Conservation (phyloP, 2,329 filamentous ascomycete species). For the Ustulina deusta region DNA sequence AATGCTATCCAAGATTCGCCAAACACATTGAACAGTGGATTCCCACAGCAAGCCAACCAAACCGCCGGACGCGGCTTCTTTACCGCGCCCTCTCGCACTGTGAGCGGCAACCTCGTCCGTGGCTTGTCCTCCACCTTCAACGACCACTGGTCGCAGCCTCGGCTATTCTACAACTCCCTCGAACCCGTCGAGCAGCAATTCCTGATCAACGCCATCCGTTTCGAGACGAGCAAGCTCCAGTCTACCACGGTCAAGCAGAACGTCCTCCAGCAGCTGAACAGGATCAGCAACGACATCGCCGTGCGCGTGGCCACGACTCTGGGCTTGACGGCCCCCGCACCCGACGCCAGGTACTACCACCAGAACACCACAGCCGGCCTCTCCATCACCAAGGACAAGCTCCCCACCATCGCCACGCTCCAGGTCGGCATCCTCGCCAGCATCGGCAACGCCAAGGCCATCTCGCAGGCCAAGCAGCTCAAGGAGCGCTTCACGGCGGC, state of each 20-base stretch:
- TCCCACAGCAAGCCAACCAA: slow-evolving; percentile 74
- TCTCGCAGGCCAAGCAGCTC: slow-evolving; percentile 64
- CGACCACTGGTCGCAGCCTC: slow-evolving; percentile 79
- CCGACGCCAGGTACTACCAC: slow-evolving; percentile 75
- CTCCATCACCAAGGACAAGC: slow-evolving; percentile 67
- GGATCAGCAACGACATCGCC: slow-evolving; percentile 74
- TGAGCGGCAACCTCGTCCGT: slow-evolving; percentile 66
- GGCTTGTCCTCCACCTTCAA: slow-evolving; percentile 71
- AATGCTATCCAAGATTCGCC: slow-evolving; percentile 62
- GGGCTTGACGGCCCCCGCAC: slow-evolving; percentile 67
- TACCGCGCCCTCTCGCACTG: slow-evolving; percentile 69
- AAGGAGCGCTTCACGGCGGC: slow-evolving; percentile 60
- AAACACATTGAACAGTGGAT: slow-evolving; percentile 74
- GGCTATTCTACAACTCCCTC: slow-evolving; percentile 80
- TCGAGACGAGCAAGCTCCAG: slow-evolving; percentile 73
- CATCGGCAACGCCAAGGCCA: slow-evolving; percentile 32
- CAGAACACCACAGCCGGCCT: slow-evolving; percentile 73
- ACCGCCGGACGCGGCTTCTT: slow-evolving; percentile 76
- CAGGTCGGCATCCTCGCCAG: slow-evolving; percentile 72
- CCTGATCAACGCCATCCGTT: slow-evolving; percentile 78
- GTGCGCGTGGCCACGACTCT: slow-evolving; percentile 71
- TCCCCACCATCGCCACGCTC: slow-evolving; percentile 71
- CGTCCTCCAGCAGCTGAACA: slow-evolving; percentile 76
- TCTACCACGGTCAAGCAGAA: slow-evolving; percentile 71
- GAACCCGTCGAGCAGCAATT: slow-evolving; percentile 75